Percentiles rank a stretch among this genome's conserved stretches.
Evolutionary conservation across 108 stramenopile genomes (phyloP).

Genomic region (Nitzschia sp.): DNA sequence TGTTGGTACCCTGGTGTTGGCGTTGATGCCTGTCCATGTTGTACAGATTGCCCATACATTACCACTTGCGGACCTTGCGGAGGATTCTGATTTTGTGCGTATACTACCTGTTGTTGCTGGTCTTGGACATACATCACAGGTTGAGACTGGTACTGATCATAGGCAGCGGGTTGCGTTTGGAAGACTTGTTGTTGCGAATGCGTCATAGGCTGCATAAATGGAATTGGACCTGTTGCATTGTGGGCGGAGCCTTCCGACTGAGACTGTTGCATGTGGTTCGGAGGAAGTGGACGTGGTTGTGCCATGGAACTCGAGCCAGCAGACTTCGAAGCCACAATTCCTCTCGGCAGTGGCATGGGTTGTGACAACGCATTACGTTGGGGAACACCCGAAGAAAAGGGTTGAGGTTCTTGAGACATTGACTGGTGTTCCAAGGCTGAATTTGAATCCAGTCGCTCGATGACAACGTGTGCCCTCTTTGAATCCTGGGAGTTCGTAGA

Average conservation of each 20-base stretch:
- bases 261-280: not conserved
- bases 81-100: slow-evolving; percentile 16
- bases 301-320: not conserved
- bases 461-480: slow-evolving; percentile 47
- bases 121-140: not conserved
- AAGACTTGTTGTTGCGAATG: not conserved
- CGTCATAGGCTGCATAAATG: not conserved
- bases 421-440: not conserved
- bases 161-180: not conserved
- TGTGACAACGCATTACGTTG: too few relatives aligned
- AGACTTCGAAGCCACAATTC: not conserved
- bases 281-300: not conserved
- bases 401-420: too few relatives aligned
- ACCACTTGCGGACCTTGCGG: not conserved
- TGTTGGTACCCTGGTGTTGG: too few relatives aligned
- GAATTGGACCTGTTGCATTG: not conserved
- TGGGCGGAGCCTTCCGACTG: not conserved
- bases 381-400: too few relatives aligned
- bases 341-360: not conserved
- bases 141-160: not conserved
- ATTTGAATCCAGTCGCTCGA: slow-evolving; percentile 13
- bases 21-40: too few relatives aligned
- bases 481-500: slow-evolving; percentile 38
- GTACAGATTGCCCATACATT: not conserved
- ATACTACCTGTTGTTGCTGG: slow-evolving; percentile 6